Conservation (phyloP, 805 yeast genomes). For the Ogataea glucozyma region DNA sequence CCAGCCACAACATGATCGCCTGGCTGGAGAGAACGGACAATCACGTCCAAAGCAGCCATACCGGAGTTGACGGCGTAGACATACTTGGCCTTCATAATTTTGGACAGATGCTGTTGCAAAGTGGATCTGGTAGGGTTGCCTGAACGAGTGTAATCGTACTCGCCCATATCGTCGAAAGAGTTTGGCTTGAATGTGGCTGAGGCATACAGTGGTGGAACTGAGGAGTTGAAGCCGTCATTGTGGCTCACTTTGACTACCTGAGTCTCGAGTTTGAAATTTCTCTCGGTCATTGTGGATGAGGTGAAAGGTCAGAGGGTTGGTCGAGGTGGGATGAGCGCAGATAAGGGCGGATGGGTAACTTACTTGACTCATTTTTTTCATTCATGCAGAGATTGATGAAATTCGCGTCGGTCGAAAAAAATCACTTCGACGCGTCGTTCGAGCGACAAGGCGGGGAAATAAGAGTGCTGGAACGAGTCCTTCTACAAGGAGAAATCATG, state of each 20-base stretch:
- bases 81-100: constrained; percentile 74
- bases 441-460: not conserved
- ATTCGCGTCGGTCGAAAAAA: not conserved
- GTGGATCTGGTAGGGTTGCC: constrained; percentile 92
- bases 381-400: not conserved
- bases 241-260: constrained; percentile 64
- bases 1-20: constrained; percentile 95
- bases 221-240: constrained; percentile 72
- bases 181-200: constrained; percentile 92
- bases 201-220: constrained; percentile 87
- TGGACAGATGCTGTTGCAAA: constrained; percentile 74
- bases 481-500: too few species aligned
- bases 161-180: constrained; percentile 71
- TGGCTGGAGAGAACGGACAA: constrained; percentile 69
- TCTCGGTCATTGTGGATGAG: constrained; percentile 11
- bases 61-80: constrained; percentile 87
- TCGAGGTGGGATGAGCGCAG: not conserved
- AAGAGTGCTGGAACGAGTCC: too few species aligned
- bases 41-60: constrained; percentile 90
- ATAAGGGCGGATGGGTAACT: not conserved
- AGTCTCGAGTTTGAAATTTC: constrained; percentile 59
- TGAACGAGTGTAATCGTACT: constrained; percentile 83
- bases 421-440: not conserved
- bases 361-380: too few species aligned
- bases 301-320: not conserved